Evolutionary conservation across 768 basidiomycete species (phyloP).

Genomic region (Trametes maxima): DNA sequence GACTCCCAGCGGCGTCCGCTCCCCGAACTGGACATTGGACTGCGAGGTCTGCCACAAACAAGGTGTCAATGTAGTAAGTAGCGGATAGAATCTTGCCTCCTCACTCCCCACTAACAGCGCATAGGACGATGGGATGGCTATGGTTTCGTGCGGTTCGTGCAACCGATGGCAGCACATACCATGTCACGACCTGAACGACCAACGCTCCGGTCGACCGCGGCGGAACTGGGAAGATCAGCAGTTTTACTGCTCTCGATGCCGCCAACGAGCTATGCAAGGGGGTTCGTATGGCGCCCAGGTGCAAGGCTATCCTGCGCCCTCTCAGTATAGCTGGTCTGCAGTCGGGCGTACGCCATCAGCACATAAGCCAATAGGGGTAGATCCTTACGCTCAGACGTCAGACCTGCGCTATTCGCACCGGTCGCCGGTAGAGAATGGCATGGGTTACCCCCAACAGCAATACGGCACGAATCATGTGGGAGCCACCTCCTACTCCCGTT

Average conservation of each 20-base stretch:
- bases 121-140: slow-evolving; percentile 77
- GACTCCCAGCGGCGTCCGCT: slow-evolving; percentile 49
- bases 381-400: slow-evolving; percentile 17
- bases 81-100: not conserved
- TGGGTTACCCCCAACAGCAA: slow-evolving; percentile 18
- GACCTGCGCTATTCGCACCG: slow-evolving; percentile 20
- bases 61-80: slow-evolving; percentile 72
- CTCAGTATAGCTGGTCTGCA: slow-evolving; percentile 20
- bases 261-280: slow-evolving; percentile 15
- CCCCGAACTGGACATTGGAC: slow-evolving; percentile 81
- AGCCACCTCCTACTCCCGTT: slow-evolving; percentile 21
- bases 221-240: slow-evolving; percentile 89
- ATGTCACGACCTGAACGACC: slow-evolving; percentile 80
- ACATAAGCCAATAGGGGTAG: slow-evolving; percentile 9
- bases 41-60: slow-evolving; percentile 82
- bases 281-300: slow-evolving; percentile 4
- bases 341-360: not conserved
- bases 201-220: slow-evolving; percentile 58
- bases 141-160: slow-evolving; percentile 84
- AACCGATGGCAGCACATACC: slow-evolving; percentile 87
- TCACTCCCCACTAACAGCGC: slow-evolving; percentile 10
- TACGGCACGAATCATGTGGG: slow-evolving; percentile 17
- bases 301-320: slow-evolving; percentile 1
- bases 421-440: slow-evolving; percentile 18
- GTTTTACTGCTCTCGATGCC: slow-evolving; percentile 73